A percentile compares a stretch with the other conserved stretches of the same genome.
Evolutionary conservation across 2,329 filamentous ascomycete genomes (phyloP).

Genomic region (Penicillium sclerotigenum): DNA sequence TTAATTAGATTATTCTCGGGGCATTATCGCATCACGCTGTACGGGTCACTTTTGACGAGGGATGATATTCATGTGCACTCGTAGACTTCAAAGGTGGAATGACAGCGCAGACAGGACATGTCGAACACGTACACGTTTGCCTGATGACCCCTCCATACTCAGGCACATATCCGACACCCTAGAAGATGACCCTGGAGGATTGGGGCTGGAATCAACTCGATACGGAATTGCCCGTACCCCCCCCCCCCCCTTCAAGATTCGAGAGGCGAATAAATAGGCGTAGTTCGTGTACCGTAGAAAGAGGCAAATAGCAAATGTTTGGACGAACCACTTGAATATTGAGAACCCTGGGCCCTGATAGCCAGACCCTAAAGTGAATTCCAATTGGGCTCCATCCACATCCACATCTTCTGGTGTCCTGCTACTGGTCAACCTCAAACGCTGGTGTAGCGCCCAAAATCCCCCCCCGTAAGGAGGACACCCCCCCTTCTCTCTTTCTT

Average conservation of each 20-base stretch:
- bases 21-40: slow-evolving; percentile 2
- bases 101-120: slow-evolving; percentile 1
- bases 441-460: slow-evolving; percentile 12
- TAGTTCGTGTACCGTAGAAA: not conserved
- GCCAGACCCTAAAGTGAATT: not conserved
- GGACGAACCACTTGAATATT: slow-evolving; percentile 8
- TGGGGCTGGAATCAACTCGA: not conserved
- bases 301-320: slow-evolving; percentile 3
- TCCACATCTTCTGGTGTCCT: slow-evolving; percentile 5
- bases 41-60: not conserved
- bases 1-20: slow-evolving; percentile 13
- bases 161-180: slow-evolving; percentile 4
- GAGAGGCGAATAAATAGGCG: not conserved
- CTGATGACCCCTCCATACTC: slow-evolving; percentile 5
- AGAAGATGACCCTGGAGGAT: not conserved
- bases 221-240: not conserved
- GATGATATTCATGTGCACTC: not conserved
- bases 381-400: not conserved
- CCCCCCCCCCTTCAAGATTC: not conserved
- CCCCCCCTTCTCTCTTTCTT: slow-evolving; percentile 15
- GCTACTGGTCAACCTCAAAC: slow-evolving; percentile 1
- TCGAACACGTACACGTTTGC: not conserved
- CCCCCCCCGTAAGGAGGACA: slow-evolving; percentile 9
- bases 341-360: slow-evolving; percentile 2
- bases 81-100: not conserved